A percentile compares a stretch with the other conserved stretches of the same genome.
Conservation (phyloP, 768 basidiomycete species). For the Terana coerulea region DNA sequence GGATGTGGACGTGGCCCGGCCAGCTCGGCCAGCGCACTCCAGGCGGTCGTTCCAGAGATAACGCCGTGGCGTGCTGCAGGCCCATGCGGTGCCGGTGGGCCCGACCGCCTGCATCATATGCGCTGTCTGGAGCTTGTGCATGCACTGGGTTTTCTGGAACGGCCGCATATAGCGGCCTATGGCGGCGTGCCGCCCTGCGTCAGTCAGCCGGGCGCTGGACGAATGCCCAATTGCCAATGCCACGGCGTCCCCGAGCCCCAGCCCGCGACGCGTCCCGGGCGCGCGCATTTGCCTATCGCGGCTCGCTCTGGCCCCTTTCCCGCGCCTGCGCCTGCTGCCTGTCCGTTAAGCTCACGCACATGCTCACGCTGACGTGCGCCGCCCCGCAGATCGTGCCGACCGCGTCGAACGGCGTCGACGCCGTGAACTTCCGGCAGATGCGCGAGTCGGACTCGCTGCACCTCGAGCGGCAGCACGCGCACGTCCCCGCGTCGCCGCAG, state of each 20-base stretch:
- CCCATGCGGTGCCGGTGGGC: conserved; percentile 1
- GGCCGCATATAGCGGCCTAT: no score
- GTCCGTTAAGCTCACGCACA: background rate
- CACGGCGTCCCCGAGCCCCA: no score
- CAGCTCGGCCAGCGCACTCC: background rate
- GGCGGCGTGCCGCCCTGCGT: no score
- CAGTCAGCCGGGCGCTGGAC: no score
- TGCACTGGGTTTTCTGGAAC: no score
- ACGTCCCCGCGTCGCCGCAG: conserved; percentile 7
- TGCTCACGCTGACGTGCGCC: background rate
- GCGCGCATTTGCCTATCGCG: background rate
- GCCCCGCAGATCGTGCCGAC: conserved; percentile 71
- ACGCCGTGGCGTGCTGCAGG: background rate
- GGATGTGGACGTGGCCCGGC: no score
- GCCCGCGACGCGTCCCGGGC: no score
- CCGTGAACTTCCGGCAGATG: conserved; percentile 85
- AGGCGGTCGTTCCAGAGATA: background rate
- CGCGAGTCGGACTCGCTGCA: conserved; percentile 91
- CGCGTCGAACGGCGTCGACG: conserved; percentile 73
- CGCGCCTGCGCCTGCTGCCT: background rate
- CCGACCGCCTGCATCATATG: background rate
- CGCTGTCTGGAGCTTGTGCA: no score
- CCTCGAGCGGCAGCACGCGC: conserved; percentile 49
- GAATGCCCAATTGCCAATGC: no score
- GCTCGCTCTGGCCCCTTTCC: background rate